Evolutionary conservation across 805 yeast species (phyloP), one percentile per base, ranked within the genome.

Genomic region (Zygosaccharomyces pseudorouxii): DNA sequence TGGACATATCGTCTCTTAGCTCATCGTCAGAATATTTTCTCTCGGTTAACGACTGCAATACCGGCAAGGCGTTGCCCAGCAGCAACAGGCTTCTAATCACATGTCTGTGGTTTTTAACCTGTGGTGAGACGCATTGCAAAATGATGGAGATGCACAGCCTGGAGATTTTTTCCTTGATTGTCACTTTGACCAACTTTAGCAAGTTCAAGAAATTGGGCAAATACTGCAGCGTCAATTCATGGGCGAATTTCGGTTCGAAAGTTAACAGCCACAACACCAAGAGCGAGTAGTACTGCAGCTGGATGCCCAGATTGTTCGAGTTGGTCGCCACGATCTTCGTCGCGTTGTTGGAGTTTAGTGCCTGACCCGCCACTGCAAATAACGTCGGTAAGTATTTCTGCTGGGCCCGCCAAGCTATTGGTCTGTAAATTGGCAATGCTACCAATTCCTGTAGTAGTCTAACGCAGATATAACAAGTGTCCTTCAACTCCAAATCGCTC

Each of bases 11-110:
- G 16, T 72, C 73, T 41, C 86, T 79, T 58, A 93, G 78, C 66
- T 93, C 99, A 53, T 88, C 93, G 66, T 93, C 99, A 5, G 95
- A 85, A 84, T 96, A 90, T 69, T 93, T 93, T 60, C 98, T 76
- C 52, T 86, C 92, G 55, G 81, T 78, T 58, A 93, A 76, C 49
- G 82, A 79, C 57, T 77, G 79, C 50, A 88, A 72, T 7, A 80
- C 76, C 46, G 82, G 77, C 50, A 87, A 74, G 2, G 95, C 93
- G 57, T 86, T 86, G 51, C 85, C 87, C 52, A 86, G 78, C 53
- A 88, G 73, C 30, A 86, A 65, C 38, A 89, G 74, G 45, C 84
- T 78, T 58, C 90, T 84, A 53, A 87, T 73, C 38, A 77, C 74
- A 52, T 68, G 75, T 64, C 72, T 73, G 55, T 65, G 72, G 42